These are phyloP conservation scores for Aspergillus udagawae DNA, from an alignment of 2,329 filamentous ascomycete species.

Conservation along the genomic window DNA sequence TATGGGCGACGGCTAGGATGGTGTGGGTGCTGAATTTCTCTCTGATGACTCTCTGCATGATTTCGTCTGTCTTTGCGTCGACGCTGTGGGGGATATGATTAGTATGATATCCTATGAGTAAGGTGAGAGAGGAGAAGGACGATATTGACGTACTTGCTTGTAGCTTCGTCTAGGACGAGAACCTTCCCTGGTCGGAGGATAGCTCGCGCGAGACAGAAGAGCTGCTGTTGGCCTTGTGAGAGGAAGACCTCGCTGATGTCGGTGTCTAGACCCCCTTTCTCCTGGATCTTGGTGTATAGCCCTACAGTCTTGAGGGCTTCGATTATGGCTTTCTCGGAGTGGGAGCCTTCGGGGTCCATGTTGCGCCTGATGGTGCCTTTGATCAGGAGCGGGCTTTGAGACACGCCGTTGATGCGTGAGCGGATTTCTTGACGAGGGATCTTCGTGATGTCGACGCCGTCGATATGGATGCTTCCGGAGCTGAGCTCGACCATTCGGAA, in stretches of 20 bases:
- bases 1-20: slow-evolving; percentile 56
- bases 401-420: slow-evolving; percentile 38
- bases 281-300: slow-evolving; percentile 33
- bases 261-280: slow-evolving; percentile 38
- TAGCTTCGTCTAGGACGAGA: slow-evolving; percentile 44
- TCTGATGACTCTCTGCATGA: slow-evolving; percentile 55
- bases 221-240: slow-evolving; percentile 59
- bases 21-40: slow-evolving; percentile 54
- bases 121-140: slow-evolving; percentile 6
- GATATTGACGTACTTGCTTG: slow-evolving; percentile 29
- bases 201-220: slow-evolving; percentile 60
- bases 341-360: slow-evolving; percentile 33
- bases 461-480: slow-evolving; percentile 39
- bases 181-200: slow-evolving; percentile 48
- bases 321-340: slow-evolving; percentile 31
- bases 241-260: slow-evolving; percentile 49
- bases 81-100: slow-evolving; percentile 37
- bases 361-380: slow-evolving; percentile 38
- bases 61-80: slow-evolving; percentile 54
- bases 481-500: slow-evolving; percentile 42
- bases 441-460: slow-evolving; percentile 39
- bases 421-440: slow-evolving; percentile 39
- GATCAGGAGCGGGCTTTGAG: slow-evolving; percentile 44
- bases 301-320: slow-evolving; percentile 37
- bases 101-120: slow-evolving; percentile 7